These are phyloP conservation scores for Aureobasidium zeae DNA, from an alignment of 2,329 filamentous ascomycete species.

Conservation along the genomic window DNA sequence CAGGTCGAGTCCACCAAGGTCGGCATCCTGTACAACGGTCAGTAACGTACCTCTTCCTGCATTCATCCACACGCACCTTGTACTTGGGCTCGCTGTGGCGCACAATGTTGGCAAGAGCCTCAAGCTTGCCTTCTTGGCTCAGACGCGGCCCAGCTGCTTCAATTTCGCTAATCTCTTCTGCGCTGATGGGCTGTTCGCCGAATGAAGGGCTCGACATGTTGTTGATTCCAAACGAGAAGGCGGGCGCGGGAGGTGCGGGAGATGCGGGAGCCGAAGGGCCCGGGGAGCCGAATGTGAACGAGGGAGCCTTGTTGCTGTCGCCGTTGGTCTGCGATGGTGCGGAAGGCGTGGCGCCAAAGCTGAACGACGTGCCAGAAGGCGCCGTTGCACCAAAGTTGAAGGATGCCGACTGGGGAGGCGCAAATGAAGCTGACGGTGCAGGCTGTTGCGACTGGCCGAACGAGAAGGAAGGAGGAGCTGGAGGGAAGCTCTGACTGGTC, in stretches of 20 bases:
- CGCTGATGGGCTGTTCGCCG: constrained; percentile 8
- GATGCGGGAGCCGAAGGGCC: constrained; percentile 1
- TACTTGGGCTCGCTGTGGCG: constrained; percentile 16
- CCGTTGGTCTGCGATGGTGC: constrained; percentile 1
- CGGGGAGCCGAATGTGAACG: constrained; percentile 9
- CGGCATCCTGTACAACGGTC: constrained; percentile 1
- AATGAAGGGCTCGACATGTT: constrained; percentile 1
- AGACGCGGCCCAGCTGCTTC: constrained; percentile 14
- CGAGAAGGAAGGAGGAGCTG: constrained; percentile 7
- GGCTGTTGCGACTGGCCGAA: constrained; percentile 16
- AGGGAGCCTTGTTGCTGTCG: constrained; percentile 8
- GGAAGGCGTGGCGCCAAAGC: constrained; percentile 5
- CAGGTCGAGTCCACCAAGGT: constrained; percentile 3
- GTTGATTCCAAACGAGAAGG: too few relatives aligned
- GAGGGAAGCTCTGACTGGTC: constrained; percentile 11
- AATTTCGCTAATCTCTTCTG: constrained; percentile 17
- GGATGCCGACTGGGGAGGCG: background rate
- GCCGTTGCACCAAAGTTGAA: constrained; percentile 10
- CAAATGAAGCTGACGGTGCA: constrained; percentile 10
- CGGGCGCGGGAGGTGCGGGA: background rate
- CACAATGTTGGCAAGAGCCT: constrained; percentile 15
- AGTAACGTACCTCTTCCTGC: background rate
- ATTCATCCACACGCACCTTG: background rate
- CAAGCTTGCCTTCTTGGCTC: constrained; percentile 10
- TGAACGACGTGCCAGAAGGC: constrained; percentile 8